Conservation (phyloP, 2,329 filamentous ascomycete genomes). For the Emericellopsis cladophorae region DNA sequence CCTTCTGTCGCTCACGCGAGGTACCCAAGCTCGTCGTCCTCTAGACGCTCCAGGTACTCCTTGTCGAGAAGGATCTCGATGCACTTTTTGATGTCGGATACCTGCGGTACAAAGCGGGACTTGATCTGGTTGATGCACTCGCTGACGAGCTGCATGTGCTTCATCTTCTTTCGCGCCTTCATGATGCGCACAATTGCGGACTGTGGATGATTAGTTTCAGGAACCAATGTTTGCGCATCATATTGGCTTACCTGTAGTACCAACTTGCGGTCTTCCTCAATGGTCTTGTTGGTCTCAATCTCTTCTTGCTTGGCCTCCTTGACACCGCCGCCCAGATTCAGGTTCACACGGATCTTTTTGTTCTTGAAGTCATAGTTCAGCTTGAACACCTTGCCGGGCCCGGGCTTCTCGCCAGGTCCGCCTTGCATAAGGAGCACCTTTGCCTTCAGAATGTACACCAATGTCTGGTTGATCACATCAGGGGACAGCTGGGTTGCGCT, state of each 20-base stretch:
- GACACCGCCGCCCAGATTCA: slow-evolving; percentile 80
- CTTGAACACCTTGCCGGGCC: slow-evolving; percentile 64
- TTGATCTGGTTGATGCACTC: slow-evolving; percentile 96
- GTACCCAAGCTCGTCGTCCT: slow-evolving; percentile 89
- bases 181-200: slow-evolving; percentile 98
- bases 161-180: slow-evolving; percentile 99
- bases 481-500: slow-evolving; percentile 66
- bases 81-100: slow-evolving; percentile 97
- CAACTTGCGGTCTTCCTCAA: slow-evolving; percentile 94
- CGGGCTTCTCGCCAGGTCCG: slow-evolving; percentile 57
- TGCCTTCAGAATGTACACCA: slow-evolving; percentile 82
- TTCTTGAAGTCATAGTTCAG: slow-evolving; percentile 95
- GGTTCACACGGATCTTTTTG: slow-evolving; percentile 95
- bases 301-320: slow-evolving; percentile 93
- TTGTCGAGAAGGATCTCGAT: slow-evolving; percentile 98
- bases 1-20: slow-evolving; percentile 47
- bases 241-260: slow-evolving; percentile 73
- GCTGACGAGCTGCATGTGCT: slow-evolving; percentile 85
- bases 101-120: slow-evolving; percentile 81
- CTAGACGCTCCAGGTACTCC: slow-evolving; percentile 92
- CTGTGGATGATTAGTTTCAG: slow-evolving; percentile 32
- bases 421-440: slow-evolving; percentile 70
- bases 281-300: slow-evolving; percentile 97
- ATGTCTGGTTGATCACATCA: slow-evolving; percentile 76
- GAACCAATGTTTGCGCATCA: background rate